Percentiles rank a stretch among this genome's conserved stretches.
Evolutionary conservation across 2,329 filamentous ascomycete species (phyloP).

Genomic region (Pseudogymnoascus verrucosus): DNA sequence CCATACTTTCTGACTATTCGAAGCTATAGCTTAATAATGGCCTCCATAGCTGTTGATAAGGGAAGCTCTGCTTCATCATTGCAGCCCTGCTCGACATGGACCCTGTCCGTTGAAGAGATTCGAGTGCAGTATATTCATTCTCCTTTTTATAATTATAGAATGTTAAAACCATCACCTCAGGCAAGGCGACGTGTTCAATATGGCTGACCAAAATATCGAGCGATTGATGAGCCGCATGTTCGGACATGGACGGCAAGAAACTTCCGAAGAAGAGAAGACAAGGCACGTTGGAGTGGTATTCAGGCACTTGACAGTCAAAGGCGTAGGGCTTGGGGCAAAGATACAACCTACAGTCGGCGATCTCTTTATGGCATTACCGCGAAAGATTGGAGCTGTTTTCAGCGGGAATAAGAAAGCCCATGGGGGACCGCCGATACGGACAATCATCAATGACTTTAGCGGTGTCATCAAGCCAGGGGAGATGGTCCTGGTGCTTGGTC

Average conservation of each 20-base stretch:
- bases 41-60: neutral
- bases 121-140: neutral
- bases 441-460: slow-evolving; percentile 20
- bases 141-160: neutral
- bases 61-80: neutral
- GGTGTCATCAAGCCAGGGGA: slow-evolving; percentile 71
- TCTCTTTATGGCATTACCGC: slow-evolving; percentile 28
- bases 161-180: neutral
- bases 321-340: slow-evolving; percentile 56
- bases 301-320: slow-evolving; percentile 62
- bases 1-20: neutral
- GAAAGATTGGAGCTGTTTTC: slow-evolving; percentile 10
- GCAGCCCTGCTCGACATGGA: neutral
- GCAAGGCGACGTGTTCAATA: neutral
- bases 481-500: slow-evolving; percentile 48
- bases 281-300: slow-evolving; percentile 63
- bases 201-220: slow-evolving; percentile 3
- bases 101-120: too few relatives aligned
- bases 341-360: slow-evolving; percentile 37
- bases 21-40: neutral
- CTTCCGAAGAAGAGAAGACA: slow-evolving; percentile 63
- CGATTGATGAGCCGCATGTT: slow-evolving; percentile 62
- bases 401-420: neutral
- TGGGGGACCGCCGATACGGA: slow-evolving; percentile 9
- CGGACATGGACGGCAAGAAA: slow-evolving; percentile 52